Base-by-base conservation (phyloP, 768 basidiomycete species). In the Austroboletus eburneus region DNA sequence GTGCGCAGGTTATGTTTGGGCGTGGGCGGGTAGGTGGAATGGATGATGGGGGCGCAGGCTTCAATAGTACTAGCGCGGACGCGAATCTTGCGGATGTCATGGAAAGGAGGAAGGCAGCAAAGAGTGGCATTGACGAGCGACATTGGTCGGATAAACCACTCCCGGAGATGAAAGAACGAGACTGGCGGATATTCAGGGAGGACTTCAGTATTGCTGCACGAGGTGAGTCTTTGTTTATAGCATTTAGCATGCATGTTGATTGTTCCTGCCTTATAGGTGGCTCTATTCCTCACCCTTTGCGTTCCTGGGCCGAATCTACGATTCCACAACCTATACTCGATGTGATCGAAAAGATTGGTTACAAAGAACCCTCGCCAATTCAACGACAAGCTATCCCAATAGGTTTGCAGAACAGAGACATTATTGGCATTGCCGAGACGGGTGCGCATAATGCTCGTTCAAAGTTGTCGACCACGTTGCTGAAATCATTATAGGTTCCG, bases 351-450 rank as follows among this genome's bases (percentile, higher is more conserved):
- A 72, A 78, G 58, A 86, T 98, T 67, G 96, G 96, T 0, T 99
- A 99, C 74, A 93, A 91, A 59, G 95, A 98, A 50, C 96, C 96
- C 1, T 91, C 88, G 29, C 83, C 96, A 6, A 99, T 99, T 63
- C 96, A 99, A 67, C 78, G 96, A 30, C 96, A 98, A 65, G 96
- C 96, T 8, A 99, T 99, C 51, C 96, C 96, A n/a, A 97, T 99
- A 49, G 96, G 96, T 38, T 68, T 98, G 52, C 91, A 94, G 62
- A 93, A 94, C 60, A 80, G 96, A 42, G 96, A 99, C 66, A 83
- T 98, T 54, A 97, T 99, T 62, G 96, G 96, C 56, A 94, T 99
- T 50, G 96, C 96, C 48, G 95, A 99, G 69, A 99, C 96, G 37
- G 95, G 93, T 90, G 48, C 43, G 78, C 67, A 8, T 32, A 49